Evolutionary conservation across 177 flowering plant species (phyloP), one percentile per base, ranked within the genome.

Genomic region (Vitis hybrid): DNA sequence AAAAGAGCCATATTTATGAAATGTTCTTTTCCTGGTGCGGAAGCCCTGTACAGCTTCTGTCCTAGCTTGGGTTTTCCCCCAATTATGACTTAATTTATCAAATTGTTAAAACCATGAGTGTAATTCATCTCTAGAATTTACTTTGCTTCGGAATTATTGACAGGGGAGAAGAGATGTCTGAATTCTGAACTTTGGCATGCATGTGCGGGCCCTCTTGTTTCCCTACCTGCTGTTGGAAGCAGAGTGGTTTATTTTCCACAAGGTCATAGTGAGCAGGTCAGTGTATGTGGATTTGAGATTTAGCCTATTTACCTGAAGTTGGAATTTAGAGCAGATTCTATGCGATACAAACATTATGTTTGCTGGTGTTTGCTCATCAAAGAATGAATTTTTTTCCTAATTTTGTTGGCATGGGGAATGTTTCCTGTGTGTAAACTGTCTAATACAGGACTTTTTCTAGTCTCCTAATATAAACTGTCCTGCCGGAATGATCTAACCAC

Each of bases 131-230:
- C 10, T 22, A 4, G 38, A 59, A 12, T 65, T 64, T 65, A 31
- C 20, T 22, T 51, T 24, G 19, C 9, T 11, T 22, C 56, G 69
- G 10, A 31, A 62, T 22, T 18, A 65, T 71, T 71, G 77, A 66
- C 88, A 89, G 98, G 90, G 74, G 97, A 93, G 64, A 90, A 79
- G 82, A 79, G 89, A 77, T 88, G 86, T 69, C 77, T 89, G 69
- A 91, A 93, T 76, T 91, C 97, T 51, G 97, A 93, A 76, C 95
- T 93, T 44, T 93, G 98, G 98, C 98, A 93, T 80, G 98, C 98
- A 31, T 93, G 98, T 81, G 98, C 98, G 58, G 98, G 98, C 24
- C 98, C 98, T 77, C 97, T 93, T 70, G 95, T 93, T 73, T 91
- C 98, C 52, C 81, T 93, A 22, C 98, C 98, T 52, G 87, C 91